These are phyloP conservation scores for Tephrocybe sp. DNA, from an alignment of 768 basidiomycete genomes.

Conservation along the genomic window DNA sequence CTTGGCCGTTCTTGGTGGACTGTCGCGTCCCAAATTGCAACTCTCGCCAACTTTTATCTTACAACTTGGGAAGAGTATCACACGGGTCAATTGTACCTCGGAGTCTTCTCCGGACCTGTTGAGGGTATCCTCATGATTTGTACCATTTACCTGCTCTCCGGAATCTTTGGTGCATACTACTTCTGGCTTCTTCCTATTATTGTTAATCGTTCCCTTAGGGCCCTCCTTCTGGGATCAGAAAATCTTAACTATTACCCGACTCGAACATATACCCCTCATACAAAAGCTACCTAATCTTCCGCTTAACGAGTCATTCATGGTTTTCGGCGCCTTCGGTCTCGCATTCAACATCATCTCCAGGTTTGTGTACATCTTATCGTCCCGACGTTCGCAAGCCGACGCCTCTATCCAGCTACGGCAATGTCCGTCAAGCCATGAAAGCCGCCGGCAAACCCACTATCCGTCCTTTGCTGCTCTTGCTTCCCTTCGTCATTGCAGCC, in stretches of 20 bases:
- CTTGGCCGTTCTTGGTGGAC: conserved; percentile 98
- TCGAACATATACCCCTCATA: conserved; percentile 52
- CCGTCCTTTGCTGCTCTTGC: conserved; percentile 67
- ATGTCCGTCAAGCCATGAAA: conserved; percentile 66
- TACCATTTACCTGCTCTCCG: conserved; percentile 74
- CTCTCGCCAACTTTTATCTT: conserved; percentile 77
- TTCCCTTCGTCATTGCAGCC: conserved; percentile 77
- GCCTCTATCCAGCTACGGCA: conserved; percentile 58
- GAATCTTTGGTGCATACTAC: conserved; percentile 59
- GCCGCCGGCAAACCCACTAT: conserved; percentile 37
- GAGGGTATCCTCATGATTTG: conserved; percentile 93
- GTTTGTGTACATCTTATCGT: conserved; percentile 31
- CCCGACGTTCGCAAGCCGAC: background rate
- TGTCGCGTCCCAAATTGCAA: conserved; percentile 78
- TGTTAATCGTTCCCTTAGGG: conserved; percentile 41
- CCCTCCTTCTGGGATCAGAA: conserved; percentile 80
- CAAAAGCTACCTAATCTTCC: conserved; percentile 62
- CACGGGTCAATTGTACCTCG: conserved; percentile 92
- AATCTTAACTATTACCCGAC: conserved; percentile 55
- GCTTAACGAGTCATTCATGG: conserved; percentile 88
- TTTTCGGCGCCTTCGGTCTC: conserved; percentile 68
- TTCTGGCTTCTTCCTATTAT: background rate
- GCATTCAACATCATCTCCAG: conserved; percentile 79
- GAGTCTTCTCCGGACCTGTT: conserved; percentile 92
- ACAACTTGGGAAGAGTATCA: conserved; percentile 89